A percentile compares a stretch with the other conserved stretches of the same genome.
Evolutionary conservation across 2,329 filamentous ascomycete species (phyloP).

Genomic region (Pezicula carpinea): DNA sequence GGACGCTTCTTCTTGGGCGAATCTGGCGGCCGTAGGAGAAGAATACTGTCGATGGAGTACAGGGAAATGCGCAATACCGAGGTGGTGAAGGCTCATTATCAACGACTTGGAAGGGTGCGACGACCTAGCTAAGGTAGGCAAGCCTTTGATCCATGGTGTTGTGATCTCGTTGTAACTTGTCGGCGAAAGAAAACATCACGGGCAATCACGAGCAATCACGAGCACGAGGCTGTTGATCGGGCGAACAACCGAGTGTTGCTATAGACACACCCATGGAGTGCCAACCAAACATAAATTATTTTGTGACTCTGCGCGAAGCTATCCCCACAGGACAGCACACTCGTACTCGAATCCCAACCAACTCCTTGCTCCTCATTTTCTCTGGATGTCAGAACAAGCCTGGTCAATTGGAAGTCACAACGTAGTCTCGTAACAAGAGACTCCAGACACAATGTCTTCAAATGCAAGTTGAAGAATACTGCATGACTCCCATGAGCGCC

Average conservation of each 20-base stretch:
- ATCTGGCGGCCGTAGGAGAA: constrained; percentile 12
- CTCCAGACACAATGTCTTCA: constrained; percentile 16
- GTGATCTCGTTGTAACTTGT: too few relatives aligned
- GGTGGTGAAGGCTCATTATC: constrained; percentile 22
- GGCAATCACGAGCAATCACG: too few relatives aligned
- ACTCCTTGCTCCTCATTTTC: neutral
- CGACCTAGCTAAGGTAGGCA: too few relatives aligned
- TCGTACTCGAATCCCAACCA: neutral
- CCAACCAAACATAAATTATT: too few relatives aligned
- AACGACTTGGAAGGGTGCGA: neutral
- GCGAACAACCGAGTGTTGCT: neutral
- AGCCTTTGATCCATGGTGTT: too few relatives aligned
- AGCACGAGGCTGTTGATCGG: too few relatives aligned
- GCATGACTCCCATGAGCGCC: neutral
- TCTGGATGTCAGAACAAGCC: constrained; percentile 2
- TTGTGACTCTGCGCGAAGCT: too few relatives aligned
- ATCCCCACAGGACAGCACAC: neutral
- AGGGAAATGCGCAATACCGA: constrained; percentile 21
- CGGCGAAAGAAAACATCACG: too few relatives aligned
- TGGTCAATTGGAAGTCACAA: constrained; percentile 1
- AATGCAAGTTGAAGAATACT: constrained; percentile 23
- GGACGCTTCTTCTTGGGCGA: constrained; percentile 3
- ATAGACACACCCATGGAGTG: too few relatives aligned
- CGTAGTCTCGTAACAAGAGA: neutral
- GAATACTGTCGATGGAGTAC: constrained; percentile 22